Conservation (phyloP, 2,329 filamentous ascomycete genomes). For the Coleophoma eucalyptorum region DNA sequence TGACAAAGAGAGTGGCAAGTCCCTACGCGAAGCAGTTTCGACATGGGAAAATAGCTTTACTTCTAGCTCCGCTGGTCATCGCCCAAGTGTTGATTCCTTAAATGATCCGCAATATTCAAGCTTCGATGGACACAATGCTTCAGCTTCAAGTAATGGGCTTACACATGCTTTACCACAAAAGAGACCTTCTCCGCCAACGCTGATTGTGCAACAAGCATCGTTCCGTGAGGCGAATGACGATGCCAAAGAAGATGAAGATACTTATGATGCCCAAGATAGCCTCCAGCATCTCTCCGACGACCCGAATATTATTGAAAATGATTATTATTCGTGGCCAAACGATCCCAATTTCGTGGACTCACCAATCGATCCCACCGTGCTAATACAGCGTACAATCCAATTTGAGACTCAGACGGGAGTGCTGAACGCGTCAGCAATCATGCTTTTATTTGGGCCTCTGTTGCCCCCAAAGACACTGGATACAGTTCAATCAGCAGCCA, state of each 20-base stretch:
- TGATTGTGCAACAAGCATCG: slow-evolving; percentile 22
- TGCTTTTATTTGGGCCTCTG: slow-evolving; percentile 55
- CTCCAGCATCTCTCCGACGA: slow-evolving; percentile 16
- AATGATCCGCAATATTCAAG: slow-evolving; percentile 3
- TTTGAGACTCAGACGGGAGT: slow-evolving; percentile 54
- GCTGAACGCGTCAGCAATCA: slow-evolving; percentile 56
- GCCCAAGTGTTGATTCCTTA: slow-evolving; percentile 18
- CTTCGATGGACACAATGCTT: slow-evolving; percentile 8
- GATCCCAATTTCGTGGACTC: slow-evolving; percentile 52
- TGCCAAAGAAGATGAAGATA: not conserved
- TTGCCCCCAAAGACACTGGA: slow-evolving; percentile 53
- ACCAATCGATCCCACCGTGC: slow-evolving; percentile 51
- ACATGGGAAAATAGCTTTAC: slow-evolving; percentile 25
- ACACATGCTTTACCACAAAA: not conserved
- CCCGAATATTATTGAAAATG: slow-evolving; percentile 45
- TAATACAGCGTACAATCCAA: slow-evolving; percentile 48
- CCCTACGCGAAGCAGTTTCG: slow-evolving; percentile 19
- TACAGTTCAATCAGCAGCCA: slow-evolving; percentile 47
- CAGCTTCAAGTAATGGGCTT: slow-evolving; percentile 5
- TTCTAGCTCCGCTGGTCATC: slow-evolving; percentile 10
- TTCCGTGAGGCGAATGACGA: slow-evolving; percentile 1
- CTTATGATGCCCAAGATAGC: not conserved
- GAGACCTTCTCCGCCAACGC: slow-evolving; percentile 14
- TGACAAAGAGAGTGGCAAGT: slow-evolving; percentile 6
- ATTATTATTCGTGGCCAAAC: slow-evolving; percentile 55